Conservation (phyloP, 1,139 yeast species). For the Yamadazyma spencermartinsiae region DNA sequence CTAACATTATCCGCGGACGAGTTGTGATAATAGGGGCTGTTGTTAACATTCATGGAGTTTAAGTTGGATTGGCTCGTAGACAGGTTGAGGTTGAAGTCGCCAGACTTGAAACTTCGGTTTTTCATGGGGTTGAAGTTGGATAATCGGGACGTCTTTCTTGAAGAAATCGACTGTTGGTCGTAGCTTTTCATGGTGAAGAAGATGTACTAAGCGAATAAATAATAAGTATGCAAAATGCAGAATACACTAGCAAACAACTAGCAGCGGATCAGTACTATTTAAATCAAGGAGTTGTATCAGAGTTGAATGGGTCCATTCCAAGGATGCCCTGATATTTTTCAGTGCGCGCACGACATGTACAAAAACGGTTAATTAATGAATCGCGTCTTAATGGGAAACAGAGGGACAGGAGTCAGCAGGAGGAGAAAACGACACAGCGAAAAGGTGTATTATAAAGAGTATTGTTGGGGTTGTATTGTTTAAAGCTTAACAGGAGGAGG, state of each 20-base stretch:
- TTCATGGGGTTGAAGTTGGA: constrained; percentile 21
- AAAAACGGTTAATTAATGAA: constrained; percentile 8
- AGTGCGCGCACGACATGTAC: not conserved
- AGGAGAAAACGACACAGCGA: no score
- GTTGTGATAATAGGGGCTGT: constrained; percentile 12
- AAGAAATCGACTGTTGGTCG: constrained; percentile 15
- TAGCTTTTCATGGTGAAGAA: constrained; percentile 6
- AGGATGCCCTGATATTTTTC: not conserved
- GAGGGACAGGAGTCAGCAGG: not conserved
- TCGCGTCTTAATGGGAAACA: constrained; percentile 5
- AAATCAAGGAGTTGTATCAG: no score
- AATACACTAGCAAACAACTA: not conserved
- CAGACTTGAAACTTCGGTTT: constrained; percentile 6
- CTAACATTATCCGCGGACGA: not conserved
- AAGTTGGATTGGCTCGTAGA: not conserved
- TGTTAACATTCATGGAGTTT: constrained; percentile 6
- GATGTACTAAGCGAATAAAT: not conserved
- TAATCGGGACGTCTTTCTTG: constrained; percentile 17
- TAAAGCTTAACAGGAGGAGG: no score
- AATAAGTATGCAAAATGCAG: no score
- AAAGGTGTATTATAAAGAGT: no score
- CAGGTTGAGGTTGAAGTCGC: not conserved
- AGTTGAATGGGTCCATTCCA: not conserved
- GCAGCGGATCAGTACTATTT: no score
- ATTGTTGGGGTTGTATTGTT: no score